These are phyloP conservation scores for Globisporangium rhizosaccharum DNA, from an alignment of 352 stramenopile species.

Conservation along the genomic window DNA sequence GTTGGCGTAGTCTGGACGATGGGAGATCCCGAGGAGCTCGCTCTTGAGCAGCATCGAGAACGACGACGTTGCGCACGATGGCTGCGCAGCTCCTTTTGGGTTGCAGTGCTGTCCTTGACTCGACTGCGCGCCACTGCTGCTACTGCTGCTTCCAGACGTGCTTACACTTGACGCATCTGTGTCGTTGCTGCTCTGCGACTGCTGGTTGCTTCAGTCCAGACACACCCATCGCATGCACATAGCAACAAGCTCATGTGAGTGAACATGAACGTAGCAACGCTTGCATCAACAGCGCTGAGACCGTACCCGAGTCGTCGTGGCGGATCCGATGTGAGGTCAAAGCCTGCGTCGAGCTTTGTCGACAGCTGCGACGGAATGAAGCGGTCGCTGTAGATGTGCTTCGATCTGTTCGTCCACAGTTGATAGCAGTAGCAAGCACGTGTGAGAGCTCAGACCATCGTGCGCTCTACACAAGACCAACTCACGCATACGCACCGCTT, in stretches of 20 bases:
- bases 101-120: slow-evolving; percentile 1
- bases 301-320: slow-evolving; percentile 20
- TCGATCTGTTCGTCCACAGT: slow-evolving; percentile 28
- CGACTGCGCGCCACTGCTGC: not conserved
- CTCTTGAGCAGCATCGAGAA: slow-evolving; percentile 80
- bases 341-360: slow-evolving; percentile 74
- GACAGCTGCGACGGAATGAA: slow-evolving; percentile 77
- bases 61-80: slow-evolving; percentile 22
- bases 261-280: too few relatives aligned
- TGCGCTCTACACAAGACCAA: not conserved
- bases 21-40: slow-evolving; percentile 60
- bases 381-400: slow-evolving; percentile 84
- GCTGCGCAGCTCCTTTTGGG: slow-evolving; percentile 8
- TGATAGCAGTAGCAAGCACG: not conserved
- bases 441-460: not conserved
- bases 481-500: slow-evolving; percentile 30
- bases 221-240: not conserved
- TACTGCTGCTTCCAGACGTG: not conserved
- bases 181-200: slow-evolving; percentile 12
- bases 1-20: slow-evolving; percentile 15
- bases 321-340: slow-evolving; percentile 49
- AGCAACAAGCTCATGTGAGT: not conserved
- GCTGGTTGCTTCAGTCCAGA: slow-evolving; percentile 11
- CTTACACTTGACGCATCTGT: slow-evolving; percentile 9
- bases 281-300: not conserved